phyloP scores from a whole-genome alignment of 345 rosid species.

The Gynandropsis gynandra region DNA sequence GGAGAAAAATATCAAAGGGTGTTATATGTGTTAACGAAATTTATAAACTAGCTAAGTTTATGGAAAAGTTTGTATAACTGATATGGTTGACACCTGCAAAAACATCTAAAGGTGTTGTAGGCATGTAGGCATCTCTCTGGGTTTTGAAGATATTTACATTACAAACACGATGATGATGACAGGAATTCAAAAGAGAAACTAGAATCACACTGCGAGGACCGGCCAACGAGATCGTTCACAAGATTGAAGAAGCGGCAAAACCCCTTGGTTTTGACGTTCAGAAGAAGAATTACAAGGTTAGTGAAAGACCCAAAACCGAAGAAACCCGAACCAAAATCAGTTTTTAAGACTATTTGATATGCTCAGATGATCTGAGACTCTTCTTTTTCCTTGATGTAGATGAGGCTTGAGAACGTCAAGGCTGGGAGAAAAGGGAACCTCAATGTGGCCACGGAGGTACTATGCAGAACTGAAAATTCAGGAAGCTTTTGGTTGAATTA shows the following conservation, averaged over 20 bases:
- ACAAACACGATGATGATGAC: conserved; percentile 7
- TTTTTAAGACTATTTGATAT: not conserved
- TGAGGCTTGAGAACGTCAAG: conserved; percentile 84
- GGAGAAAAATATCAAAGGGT: too few species aligned
- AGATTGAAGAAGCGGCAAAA: conserved; percentile 85
- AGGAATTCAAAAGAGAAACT: conserved; percentile 86
- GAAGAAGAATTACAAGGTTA: conserved; percentile 89
- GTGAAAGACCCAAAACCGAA: conserved; percentile 7
- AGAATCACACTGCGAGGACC: conserved; percentile 74
- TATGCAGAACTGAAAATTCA: not conserved
- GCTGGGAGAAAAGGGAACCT: conserved; percentile 97
- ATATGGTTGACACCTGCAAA: too few species aligned
- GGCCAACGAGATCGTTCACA: conserved; percentile 75
- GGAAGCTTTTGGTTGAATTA: not conserved
- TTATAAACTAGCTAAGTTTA: too few species aligned
- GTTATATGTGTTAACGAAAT: too few species aligned
- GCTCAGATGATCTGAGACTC: not conserved
- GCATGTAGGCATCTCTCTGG: too few species aligned
- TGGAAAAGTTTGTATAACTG: too few species aligned
- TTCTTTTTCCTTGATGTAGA: conserved; percentile 29
- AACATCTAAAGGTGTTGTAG: too few species aligned
- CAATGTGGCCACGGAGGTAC: conserved; percentile 84
- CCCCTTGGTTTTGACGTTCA: conserved; percentile 92
- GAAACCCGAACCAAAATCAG: not conserved
- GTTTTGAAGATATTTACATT: too few species aligned